Conservation (phyloP, 257 asterid species). For the Plantago ovata region DNA sequence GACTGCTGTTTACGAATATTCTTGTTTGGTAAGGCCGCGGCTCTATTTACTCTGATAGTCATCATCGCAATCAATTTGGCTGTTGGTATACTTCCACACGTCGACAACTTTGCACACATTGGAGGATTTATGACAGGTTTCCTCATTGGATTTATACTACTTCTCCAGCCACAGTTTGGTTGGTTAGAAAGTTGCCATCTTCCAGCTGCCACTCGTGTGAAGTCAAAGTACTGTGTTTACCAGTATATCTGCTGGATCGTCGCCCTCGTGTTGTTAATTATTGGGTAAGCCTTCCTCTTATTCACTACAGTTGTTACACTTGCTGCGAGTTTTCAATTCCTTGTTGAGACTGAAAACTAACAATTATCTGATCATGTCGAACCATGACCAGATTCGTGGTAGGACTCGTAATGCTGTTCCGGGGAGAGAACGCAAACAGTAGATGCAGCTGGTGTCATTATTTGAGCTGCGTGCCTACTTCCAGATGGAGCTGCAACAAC, state of each 20-base stretch:
- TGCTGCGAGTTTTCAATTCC: neutral
- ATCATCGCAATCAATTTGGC: conserved; percentile 66
- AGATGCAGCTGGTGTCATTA: conserved; percentile 91
- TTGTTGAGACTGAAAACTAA: neutral
- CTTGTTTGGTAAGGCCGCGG: conserved; percentile 52
- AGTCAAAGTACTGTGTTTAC: conserved; percentile 63
- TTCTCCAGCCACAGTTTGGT: conserved; percentile 85
- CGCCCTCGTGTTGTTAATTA: conserved; percentile 48
- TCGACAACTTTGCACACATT: conserved; percentile 87
- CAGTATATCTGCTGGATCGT: conserved; percentile 49
- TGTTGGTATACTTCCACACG: conserved; percentile 81
- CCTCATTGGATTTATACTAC: conserved; percentile 69
- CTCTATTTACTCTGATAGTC: conserved; percentile 73
- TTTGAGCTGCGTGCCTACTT: conserved; percentile 83
- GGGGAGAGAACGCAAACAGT: conserved; percentile 66
- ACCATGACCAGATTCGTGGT: conserved; percentile 47
- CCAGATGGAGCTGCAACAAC: conserved; percentile 72
- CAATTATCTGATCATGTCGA: conserved; percentile 3
- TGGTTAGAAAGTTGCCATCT: conserved; percentile 54
- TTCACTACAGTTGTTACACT: neutral
- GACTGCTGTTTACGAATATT: neutral
- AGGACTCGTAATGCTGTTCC: conserved; percentile 68
- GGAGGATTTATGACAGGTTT: conserved; percentile 82
- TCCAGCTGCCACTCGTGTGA: conserved; percentile 51
- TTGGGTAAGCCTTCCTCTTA: conserved; percentile 50